Base-by-base conservation (phyloP, 148 eudicot species). In the Euryodendron excelsum region DNA sequence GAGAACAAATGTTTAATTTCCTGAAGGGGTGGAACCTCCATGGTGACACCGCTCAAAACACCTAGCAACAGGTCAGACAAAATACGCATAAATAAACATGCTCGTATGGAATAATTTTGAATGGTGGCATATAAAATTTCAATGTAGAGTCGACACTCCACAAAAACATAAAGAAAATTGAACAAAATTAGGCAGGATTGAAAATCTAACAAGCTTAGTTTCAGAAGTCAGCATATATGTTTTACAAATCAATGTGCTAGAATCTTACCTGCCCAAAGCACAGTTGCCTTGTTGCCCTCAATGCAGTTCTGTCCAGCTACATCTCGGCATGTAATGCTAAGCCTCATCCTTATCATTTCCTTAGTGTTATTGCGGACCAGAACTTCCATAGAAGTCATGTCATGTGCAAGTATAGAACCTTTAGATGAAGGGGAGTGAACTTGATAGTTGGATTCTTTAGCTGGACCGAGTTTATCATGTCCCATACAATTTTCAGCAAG, bases 231-330 rank as follows among this genome's bases (percentile, higher is more conserved):
- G 1, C 58, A 70, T 5, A 27, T 13, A 17, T 18, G 14, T 47
- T 45, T 13, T 25, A 73, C 4, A 71, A 15, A 47, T 3, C 58
- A 59, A 52, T 45, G 15, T 62, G 48, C 56, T 64, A 25, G 64
- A 73, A 21, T 69, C 88, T 71, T 84, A 96, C 99, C 99, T 79
- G 93, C 87, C 98, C 98, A 93, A 62, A 96, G 78, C 44, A 93
- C 95, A 44, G 99, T 92, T 48, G 93, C 93, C 66, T 91, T 93
- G 71, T 85, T 74, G 34, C 95, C 94, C 80, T 96, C 95, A 13
- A 93, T 82, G 79, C 99, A 96, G 87, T 93, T 96, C 85, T 96
- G 92, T 36, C 98, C 99, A 53, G 99, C 98, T 30, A 96, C 97
- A 77, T 96, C 99, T 85, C 91, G 90, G 84, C 99, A 93, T 3